phyloP scores from a whole-genome alignment of 257 asterid genomes.

The Lithospermum erythrorhizon region DNA sequence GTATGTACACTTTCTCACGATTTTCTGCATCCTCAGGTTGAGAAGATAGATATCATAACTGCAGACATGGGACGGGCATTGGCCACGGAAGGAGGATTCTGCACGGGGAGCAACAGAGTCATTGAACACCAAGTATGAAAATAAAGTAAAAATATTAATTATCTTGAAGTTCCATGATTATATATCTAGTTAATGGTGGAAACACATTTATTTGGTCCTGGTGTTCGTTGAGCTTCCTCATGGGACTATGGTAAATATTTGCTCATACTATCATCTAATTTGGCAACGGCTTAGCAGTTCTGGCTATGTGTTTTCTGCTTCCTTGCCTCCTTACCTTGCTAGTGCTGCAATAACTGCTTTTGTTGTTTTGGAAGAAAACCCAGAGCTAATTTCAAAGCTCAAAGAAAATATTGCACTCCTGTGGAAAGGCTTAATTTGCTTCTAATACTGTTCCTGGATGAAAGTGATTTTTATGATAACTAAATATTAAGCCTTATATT shows the following conservation, averaged over 20 bases:
- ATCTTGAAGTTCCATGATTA: no score
- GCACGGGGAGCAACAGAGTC: constrained; percentile 90
- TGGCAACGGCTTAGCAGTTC: constrained; percentile 91
- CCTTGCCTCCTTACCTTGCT: constrained; percentile 93
- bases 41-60: constrained; percentile 76
- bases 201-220: not conserved
- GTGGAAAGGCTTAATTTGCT: constrained; percentile 33
- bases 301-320: constrained; percentile 90
- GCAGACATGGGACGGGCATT: constrained; percentile 97
- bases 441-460: not conserved
- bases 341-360: constrained; percentile 87
- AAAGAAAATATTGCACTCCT: constrained; percentile 39
- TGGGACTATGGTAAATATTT: not conserved
- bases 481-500: not conserved
- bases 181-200: no score
- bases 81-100: constrained; percentile 98
- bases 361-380: constrained; percentile 68
- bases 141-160: not conserved
- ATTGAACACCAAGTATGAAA: constrained; percentile 79
- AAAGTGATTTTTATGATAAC: not conserved
- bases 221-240: not conserved
- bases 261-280: not conserved
- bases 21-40: constrained; percentile 39
- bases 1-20: constrained; percentile 7
- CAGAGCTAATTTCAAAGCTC: constrained; percentile 50